phyloP scores from a whole-genome alignment of 768 basidiomycete genomes.

The Chiua virens region DNA sequence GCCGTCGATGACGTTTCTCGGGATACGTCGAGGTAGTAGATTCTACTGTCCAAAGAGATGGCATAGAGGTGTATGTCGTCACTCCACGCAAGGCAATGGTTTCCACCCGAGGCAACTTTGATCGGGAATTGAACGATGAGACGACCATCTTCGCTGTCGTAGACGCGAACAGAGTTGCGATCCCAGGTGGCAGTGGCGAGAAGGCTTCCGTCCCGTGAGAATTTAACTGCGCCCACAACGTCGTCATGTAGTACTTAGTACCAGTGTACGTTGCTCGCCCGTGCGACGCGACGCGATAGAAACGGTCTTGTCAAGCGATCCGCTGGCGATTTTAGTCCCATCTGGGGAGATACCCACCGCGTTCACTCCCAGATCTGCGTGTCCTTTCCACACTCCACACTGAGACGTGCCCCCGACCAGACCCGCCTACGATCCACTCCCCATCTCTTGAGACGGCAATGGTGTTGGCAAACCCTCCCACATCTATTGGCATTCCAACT shows the following conservation, averaged over 20 bases:
- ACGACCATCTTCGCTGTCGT: not conserved
- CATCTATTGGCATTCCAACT: not conserved
- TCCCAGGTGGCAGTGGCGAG: not conserved
- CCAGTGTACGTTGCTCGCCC: not conserved
- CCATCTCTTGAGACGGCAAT: conserved; percentile 2
- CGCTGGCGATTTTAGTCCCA: not conserved
- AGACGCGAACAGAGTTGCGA: not conserved
- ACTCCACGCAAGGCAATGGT: not conserved
- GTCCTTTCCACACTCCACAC: conserved; percentile 1
- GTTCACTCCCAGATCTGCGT: not conserved
- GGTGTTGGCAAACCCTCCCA: not conserved
- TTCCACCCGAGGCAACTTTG: not conserved
- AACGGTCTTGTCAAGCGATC: not conserved
- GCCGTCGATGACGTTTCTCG: no score
- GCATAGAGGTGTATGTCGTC: not conserved
- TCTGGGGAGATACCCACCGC: not conserved
- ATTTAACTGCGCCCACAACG: not conserved
- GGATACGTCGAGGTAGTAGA: not conserved
- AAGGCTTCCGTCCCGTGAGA: not conserved
- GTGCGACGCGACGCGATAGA: not conserved
- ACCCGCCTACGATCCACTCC: conserved; percentile 2
- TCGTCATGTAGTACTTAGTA: not conserved
- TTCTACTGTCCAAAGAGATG: not conserved
- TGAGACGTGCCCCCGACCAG: not conserved
- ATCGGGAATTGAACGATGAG: not conserved